Evolutionary conservation across 306 rosid genomes (phyloP).

Genomic region (cucumber (Cucumis sativus)): DNA sequence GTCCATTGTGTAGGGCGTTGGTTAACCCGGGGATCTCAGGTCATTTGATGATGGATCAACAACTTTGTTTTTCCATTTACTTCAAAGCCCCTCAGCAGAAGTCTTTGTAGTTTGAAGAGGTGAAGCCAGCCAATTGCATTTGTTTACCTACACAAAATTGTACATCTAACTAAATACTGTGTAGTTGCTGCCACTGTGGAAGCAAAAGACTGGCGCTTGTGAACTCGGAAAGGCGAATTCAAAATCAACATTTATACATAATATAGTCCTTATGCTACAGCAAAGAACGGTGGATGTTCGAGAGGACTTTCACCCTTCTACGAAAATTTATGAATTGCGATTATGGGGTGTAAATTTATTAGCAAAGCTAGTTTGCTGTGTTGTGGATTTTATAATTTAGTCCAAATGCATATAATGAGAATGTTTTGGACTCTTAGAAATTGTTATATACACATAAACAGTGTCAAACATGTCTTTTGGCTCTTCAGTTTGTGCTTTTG

Average conservation of each 20-base stretch:
- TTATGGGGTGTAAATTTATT: background rate
- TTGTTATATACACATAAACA: background rate
- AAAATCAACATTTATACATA: background rate
- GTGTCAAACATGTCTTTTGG: background rate
- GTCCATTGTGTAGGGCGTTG: slow-evolving; percentile 95
- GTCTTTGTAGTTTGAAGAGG: slow-evolving; percentile 41
- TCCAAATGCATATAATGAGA: background rate
- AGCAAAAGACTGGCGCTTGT: background rate
- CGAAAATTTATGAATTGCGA: background rate
- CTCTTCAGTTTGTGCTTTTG: background rate
- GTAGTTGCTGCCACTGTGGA: background rate
- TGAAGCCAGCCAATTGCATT: slow-evolving; percentile 23
- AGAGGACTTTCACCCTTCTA: background rate
- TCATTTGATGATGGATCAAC: slow-evolving; percentile 97
- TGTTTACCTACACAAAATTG: slow-evolving; percentile 33
- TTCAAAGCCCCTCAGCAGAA: slow-evolving; percentile 16
- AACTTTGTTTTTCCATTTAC: slow-evolving; percentile 52
- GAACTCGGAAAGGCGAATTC: background rate
- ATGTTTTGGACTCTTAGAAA: background rate
- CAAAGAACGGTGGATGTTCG: background rate
- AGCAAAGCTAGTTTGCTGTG: background rate
- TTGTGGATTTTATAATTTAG: background rate
- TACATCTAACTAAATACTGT: slow-evolving; percentile 26
- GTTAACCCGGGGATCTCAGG: slow-evolving; percentile 84
- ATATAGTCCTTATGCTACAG: background rate